phyloP scores from a whole-genome alignment of 768 basidiomycete species.

The Russula ochroleuca region DNA sequence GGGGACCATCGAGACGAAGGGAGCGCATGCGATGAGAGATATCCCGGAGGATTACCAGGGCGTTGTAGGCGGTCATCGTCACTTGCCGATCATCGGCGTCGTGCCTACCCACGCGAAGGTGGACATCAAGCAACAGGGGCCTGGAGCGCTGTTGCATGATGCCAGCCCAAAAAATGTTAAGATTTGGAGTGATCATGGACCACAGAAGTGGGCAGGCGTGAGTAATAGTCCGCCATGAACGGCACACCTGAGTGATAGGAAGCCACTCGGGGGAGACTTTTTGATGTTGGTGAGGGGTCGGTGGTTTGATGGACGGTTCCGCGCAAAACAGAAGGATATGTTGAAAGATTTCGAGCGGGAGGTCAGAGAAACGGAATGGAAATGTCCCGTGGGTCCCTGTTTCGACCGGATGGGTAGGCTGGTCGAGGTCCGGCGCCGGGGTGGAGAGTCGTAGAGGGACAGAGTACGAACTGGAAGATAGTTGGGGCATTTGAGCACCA shows the following conservation, averaged over 20 bases:
- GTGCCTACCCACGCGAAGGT: constrained; percentile 14
- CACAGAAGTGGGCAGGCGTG: constrained; percentile 12
- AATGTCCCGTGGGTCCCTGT: neutral
- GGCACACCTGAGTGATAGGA: constrained; percentile 22
- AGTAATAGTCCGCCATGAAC: constrained; percentile 7
- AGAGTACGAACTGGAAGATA: neutral
- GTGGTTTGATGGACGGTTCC: constrained; percentile 3
- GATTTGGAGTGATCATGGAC: constrained; percentile 18
- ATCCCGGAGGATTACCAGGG: neutral
- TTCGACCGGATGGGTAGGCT: neutral
- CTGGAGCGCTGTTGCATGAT: constrained; percentile 12
- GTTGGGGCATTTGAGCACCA: neutral
- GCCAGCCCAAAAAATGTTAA: constrained; percentile 12
- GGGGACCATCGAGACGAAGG: constrained; percentile 16
- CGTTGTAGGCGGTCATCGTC: neutral
- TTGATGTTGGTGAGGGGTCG: neutral
- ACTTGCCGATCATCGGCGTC: constrained; percentile 15
- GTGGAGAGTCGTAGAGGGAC: neutral
- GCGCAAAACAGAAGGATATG: constrained; percentile 16
- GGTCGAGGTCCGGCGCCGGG: neutral
- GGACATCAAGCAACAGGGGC: constrained; percentile 15
- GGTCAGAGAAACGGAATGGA: constrained; percentile 16
- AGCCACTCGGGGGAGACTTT: constrained; percentile 17
- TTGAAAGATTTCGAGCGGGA: constrained; percentile 14
- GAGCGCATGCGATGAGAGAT: constrained; percentile 10